Conservation (phyloP, 2,329 filamentous ascomycete genomes). For the Cercospora zeina region DNA sequence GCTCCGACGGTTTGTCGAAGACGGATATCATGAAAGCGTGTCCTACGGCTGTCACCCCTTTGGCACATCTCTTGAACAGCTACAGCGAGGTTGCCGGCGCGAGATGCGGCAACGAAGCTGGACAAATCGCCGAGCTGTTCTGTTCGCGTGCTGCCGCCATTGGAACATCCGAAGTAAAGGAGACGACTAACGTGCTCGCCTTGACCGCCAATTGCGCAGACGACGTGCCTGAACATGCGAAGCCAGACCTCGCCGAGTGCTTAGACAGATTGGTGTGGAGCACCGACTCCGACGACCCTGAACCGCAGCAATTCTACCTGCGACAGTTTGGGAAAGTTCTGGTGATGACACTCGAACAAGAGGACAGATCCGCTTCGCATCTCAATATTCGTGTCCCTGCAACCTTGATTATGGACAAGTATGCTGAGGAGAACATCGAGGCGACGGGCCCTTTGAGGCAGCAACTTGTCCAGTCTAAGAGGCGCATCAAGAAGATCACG, state of each 20-base stretch:
- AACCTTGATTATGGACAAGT: conserved; percentile 60
- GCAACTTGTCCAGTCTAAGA: conserved; percentile 41
- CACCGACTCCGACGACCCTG: conserved; percentile 29
- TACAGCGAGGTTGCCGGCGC: conserved; percentile 30
- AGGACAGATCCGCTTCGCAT: conserved; percentile 36
- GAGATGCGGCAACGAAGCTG: conserved; percentile 14
- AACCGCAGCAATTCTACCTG: conserved; percentile 39
- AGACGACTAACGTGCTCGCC: conserved; percentile 2
- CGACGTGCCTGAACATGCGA: conserved; percentile 7
- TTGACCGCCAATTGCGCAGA: conserved; percentile 7
- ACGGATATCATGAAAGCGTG: conserved; percentile 30
- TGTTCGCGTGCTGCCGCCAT: conserved; percentile 33
- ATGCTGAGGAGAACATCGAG: conserved; percentile 55
- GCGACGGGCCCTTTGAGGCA: conserved; percentile 52
- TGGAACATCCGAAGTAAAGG: background rate
- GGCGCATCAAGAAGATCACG: conserved; percentile 39
- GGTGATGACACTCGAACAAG: conserved; percentile 50
- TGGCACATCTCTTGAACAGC: conserved; percentile 31
- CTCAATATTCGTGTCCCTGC: conserved; percentile 55
- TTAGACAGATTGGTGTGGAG: conserved; percentile 40
- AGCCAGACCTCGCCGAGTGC: conserved; percentile 30
- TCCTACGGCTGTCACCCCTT: conserved; percentile 17
- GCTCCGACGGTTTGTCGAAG: conserved; percentile 50
- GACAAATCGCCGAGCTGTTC: conserved; percentile 31
- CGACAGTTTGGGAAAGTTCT: conserved; percentile 56